Percentiles rank a stretch among this genome's conserved stretches.
These are phyloP conservation scores for Nitzschia sp. DNA, from an alignment of 108 stramenopile genomes.

Conservation along the genomic window DNA sequence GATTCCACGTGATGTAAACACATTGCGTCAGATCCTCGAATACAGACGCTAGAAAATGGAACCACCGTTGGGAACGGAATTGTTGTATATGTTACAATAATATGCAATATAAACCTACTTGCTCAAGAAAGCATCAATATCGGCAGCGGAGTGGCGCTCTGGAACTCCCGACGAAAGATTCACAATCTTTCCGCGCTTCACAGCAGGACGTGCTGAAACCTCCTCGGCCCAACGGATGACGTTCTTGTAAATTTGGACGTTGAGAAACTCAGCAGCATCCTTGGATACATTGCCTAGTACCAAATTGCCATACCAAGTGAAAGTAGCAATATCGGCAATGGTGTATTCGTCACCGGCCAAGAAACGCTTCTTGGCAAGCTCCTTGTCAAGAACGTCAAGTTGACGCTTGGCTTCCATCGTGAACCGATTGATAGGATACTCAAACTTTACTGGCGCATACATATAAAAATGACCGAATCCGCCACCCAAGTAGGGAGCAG, in stretches of 20 bases:
- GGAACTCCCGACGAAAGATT: constrained; percentile 22
- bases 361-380: constrained; percentile 47
- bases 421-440: constrained; percentile 84
- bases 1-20: constrained; percentile 28
- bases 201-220: constrained; percentile 46
- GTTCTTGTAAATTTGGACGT: constrained; percentile 48
- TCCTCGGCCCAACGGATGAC: constrained; percentile 51
- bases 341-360: constrained; percentile 75
- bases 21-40: constrained; percentile 28
- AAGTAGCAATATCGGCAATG: constrained; percentile 83
- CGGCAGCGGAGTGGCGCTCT: constrained; percentile 1
- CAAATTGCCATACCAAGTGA: constrained; percentile 66
- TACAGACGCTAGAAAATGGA: not conserved
- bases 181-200: constrained; percentile 49
- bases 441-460: constrained; percentile 67
- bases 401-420: constrained; percentile 83
- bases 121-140: not conserved
- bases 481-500: constrained; percentile 73
- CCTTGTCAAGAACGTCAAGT: constrained; percentile 76
- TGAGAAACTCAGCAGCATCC: constrained; percentile 45
- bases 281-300: constrained; percentile 34
- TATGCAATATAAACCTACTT: not conserved
- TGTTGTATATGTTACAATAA: no score
- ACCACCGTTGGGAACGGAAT: no score
- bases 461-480: constrained; percentile 78